Evolutionary conservation across 108 stramenopile genomes (phyloP).

Genomic region (Craspedostauros australis): DNA sequence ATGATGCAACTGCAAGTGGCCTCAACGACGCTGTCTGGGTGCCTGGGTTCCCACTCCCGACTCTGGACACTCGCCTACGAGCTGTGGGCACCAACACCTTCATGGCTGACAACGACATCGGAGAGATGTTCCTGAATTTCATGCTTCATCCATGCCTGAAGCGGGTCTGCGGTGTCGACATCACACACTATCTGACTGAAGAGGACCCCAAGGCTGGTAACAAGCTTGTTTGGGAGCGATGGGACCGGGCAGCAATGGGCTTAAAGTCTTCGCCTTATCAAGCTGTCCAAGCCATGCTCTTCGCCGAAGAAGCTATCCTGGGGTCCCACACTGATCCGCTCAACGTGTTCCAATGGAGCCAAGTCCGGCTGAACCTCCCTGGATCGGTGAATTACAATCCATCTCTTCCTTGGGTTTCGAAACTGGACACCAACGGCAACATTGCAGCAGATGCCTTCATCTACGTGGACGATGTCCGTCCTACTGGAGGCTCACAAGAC

Average conservation of each 20-base stretch:
- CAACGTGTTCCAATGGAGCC: conserved; percentile 33
- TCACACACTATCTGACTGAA: conserved; percentile 1
- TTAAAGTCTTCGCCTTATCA: conserved; percentile 30
- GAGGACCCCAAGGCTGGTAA: no score
- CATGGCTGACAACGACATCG: conserved; percentile 26
- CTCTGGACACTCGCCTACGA: conserved; percentile 14
- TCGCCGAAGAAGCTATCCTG: conserved; percentile 8
- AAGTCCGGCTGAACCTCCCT: conserved; percentile 29
- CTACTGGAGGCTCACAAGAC: conserved; percentile 2
- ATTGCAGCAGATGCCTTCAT: conserved; percentile 28
- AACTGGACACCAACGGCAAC: conserved; percentile 24
- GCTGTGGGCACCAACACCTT: conserved; percentile 4
- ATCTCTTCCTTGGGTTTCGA: conserved; percentile 24
- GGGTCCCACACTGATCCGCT: conserved; percentile 6
- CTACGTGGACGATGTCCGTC: conserved; percentile 38
- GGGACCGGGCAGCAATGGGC: conserved; percentile 35
- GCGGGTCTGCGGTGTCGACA: conserved; percentile 5
- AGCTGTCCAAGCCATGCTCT: conserved; percentile 2
- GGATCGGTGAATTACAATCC: conserved; percentile 24
- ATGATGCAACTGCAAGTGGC: conserved; percentile 30
- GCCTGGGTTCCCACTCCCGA: conserved; percentile 31
- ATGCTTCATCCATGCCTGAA: conserved; percentile 1
- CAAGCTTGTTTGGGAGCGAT: conserved; percentile 10
- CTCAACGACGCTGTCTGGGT: conserved; percentile 24
- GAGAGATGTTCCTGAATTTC: conserved; percentile 45